Base-by-base conservation (phyloP, 768 basidiomycete genomes). In the Leucogyrophana mollusca region DNA sequence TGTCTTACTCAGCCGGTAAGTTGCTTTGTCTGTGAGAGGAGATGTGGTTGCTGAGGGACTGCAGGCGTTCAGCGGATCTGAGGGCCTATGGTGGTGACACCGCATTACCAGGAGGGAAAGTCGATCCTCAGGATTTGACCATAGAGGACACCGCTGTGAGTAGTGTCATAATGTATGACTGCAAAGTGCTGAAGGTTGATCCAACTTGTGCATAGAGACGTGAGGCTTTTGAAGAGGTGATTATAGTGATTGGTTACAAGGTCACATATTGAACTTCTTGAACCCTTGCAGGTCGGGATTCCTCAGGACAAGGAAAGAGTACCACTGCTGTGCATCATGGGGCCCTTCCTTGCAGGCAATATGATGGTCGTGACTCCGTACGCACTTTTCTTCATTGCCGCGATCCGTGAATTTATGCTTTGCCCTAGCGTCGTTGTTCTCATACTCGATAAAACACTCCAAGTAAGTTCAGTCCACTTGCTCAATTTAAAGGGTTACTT, bases 181-280 rank as follows among this genome's bases (percentile, higher is more conserved):
- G n/a, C 17, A 32, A 55, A 18, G 33, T 36, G 39, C 24, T n/a
- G n/a, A n/a, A n/a, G n/a, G n/a, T n/a, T 30, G 17, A 18, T 36
- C 37, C 50, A 36, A 46, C 14, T 24, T 48, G 18, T 9, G n/a
- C 1, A 7, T 20, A 93, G 91, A 70, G 93, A 44, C 76, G 92
- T 34, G 92, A 94, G 69, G 91, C 92, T 0, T 93, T 80, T 48
- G 93, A 95, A 65, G 93, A 95, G 79, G 93, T 91, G 45, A 23
- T n/a, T 41, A 22, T 18, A 16, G 20, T 13, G 11, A 13, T 7
- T 17, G 13, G 9, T 22, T 10, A 10, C 7, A 23, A 16, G 22
- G 43, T 36, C 43, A 25, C 34, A 23, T 35, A 3, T 14, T 38
- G 11, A 42, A 43, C 16, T 41, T 38, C 36, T 30, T 36, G 45